Evolutionary conservation across 495 filamentous ascomycete genomes (phyloP).

Genomic region (Amphirosellinia nigrospora): DNA sequence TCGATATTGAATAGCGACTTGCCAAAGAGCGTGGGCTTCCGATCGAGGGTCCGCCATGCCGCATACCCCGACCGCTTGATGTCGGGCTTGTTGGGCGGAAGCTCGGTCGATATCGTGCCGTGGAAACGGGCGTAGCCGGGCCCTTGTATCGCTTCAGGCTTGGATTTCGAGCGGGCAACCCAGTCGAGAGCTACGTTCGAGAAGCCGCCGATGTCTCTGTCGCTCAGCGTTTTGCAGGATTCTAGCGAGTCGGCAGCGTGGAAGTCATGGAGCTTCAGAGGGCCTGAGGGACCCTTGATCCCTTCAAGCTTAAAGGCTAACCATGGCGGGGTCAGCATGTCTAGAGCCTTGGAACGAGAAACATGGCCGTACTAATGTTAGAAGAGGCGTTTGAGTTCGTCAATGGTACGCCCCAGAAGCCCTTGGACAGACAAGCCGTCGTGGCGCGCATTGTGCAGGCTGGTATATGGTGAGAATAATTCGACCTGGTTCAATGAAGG

Average conservation of each 20-base stretch:
- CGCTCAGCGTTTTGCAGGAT: slow-evolving; percentile 82
- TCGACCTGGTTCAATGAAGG: slow-evolving; percentile 18
- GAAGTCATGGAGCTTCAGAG: slow-evolving; percentile 69
- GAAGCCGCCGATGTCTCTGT: slow-evolving; percentile 84
- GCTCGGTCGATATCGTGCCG: slow-evolving; percentile 83
- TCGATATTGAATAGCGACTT: slow-evolving; percentile 86
- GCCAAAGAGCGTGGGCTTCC: slow-evolving; percentile 73
- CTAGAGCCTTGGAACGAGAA: background rate
- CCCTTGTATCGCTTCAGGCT: slow-evolving; percentile 38
- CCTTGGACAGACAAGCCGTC: slow-evolving; percentile 43
- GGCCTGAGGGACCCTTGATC: slow-evolving; percentile 59
- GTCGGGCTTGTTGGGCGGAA: slow-evolving; percentile 74
- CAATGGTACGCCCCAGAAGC: slow-evolving; percentile 54
- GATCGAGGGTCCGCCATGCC: slow-evolving; percentile 77
- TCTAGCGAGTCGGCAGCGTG: slow-evolving; percentile 64
- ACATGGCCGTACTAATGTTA: slow-evolving; percentile 44
- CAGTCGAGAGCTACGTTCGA: slow-evolving; percentile 76
- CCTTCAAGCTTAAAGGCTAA: slow-evolving; percentile 57
- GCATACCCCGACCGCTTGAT: slow-evolving; percentile 82
- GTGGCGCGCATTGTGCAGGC: slow-evolving; percentile 50
- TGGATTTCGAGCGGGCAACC: slow-evolving; percentile 51
- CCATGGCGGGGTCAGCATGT: slow-evolving; percentile 11
- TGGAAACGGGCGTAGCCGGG: slow-evolving; percentile 73
- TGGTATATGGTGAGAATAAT: background rate
- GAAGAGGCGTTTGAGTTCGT: slow-evolving; percentile 55